Percentiles rank a stretch among this genome's conserved stretches.
Conservation (phyloP, 2,329 filamentous ascomycete species). For the Metarhizium humberi region DNA sequence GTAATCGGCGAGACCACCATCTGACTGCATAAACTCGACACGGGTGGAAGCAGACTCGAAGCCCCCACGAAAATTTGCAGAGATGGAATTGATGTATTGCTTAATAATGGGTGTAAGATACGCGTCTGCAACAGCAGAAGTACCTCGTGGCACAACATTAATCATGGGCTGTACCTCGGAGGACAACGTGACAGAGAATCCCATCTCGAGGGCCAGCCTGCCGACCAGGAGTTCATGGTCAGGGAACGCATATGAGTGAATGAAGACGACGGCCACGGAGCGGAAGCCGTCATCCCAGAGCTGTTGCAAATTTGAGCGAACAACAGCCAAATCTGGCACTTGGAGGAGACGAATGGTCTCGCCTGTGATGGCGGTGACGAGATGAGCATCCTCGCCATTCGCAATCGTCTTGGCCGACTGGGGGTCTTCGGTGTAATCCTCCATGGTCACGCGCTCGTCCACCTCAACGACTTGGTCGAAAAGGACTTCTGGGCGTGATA, state of each 20-base stretch:
- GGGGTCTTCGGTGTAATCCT: constrained; percentile 65
- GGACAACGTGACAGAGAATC: constrained; percentile 30
- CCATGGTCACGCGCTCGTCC: constrained; percentile 62
- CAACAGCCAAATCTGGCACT: constrained; percentile 43
- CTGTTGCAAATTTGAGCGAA: constrained; percentile 45
- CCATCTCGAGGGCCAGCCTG: constrained; percentile 25
- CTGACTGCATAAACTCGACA: constrained; percentile 65
- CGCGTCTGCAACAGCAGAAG: constrained; percentile 31
- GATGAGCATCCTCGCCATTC: constrained; percentile 39
- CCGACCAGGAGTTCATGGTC: constrained; percentile 39
- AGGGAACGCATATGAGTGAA: constrained; percentile 59
- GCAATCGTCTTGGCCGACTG: constrained; percentile 30
- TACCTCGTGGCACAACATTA: constrained; percentile 32
- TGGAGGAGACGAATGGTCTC: constrained; percentile 60
- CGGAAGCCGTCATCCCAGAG: constrained; percentile 52
- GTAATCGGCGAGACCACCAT: constrained; percentile 40
- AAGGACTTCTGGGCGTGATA: constrained; percentile 57
- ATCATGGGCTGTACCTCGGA: constrained; percentile 30
- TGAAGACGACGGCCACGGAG: constrained; percentile 48
- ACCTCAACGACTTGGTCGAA: constrained; percentile 63
- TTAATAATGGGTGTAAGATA: constrained; percentile 31
- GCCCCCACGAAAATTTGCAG: constrained; percentile 25
- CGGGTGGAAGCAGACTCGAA: constrained; percentile 30
- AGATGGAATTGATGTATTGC: constrained; percentile 23
- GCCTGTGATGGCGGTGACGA: constrained; percentile 58